Evolutionary conservation across 495 filamentous ascomycete genomes (phyloP), one percentile per base, ranked within the genome.

Genomic region (Aspergillus nidulans): DNA sequence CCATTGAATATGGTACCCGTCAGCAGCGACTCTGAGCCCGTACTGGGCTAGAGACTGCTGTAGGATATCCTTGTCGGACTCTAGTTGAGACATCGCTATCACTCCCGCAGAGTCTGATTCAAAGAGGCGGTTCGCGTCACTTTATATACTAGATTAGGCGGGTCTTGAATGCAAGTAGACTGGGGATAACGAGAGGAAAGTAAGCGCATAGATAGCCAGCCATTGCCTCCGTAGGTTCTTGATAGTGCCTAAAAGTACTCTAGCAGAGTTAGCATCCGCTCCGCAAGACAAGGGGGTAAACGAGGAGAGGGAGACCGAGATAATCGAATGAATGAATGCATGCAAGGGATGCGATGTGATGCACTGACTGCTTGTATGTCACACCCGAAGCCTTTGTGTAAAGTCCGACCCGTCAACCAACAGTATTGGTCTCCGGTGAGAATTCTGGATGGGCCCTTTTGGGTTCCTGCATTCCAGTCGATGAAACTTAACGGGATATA

Each of bases 1-100:
- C 72, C 73, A 78, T 50, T 67, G 64, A 23, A 77, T 64, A 55
- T 70, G 70, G 43, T 55, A 57, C 1, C 67, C 69, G 58, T 74
- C 69, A 1, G 63, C 54, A 24, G 72, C 68, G 25, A 73, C 32
- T 52, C 69, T 67, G 42, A 75, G 69, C n/a, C 58, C 54, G 42
- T 49, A 59, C 28, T 61, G 43, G 38, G 43, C 50, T 26, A 64
- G 45, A 45, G 58, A 48, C 9, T 53, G 41, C 18, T 57, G 52
- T n/a, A 61, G 58, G 48, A 54, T 36, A 25, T 59, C 58, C 41
- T 61, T 64, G 45, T 64, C 62, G 36, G 47, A 47, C 38, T 58
- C 62, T 30, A 51, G n/a, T 26, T 49, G 58, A 49, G 55, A 57
- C 56, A 51, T 57, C 34, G 41, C 52, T 36, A 43, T 49, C 39